phyloP scores from a whole-genome alignment of 2,329 filamentous ascomycete genomes.

The Fusarium solani-melongenae region DNA sequence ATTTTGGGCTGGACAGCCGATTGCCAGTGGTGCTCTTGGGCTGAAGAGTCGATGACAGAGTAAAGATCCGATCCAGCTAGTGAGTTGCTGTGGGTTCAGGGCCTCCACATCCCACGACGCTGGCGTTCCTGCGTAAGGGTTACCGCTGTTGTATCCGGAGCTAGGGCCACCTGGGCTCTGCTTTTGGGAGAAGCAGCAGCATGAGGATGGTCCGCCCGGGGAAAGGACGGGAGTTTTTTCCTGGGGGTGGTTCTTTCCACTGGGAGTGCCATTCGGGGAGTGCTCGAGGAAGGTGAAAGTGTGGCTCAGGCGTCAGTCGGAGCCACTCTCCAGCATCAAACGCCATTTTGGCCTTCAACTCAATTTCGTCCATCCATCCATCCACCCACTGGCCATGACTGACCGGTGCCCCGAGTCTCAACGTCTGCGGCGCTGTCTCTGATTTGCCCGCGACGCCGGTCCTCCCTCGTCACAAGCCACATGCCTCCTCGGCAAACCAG shows the following conservation, averaged over 20 bases:
- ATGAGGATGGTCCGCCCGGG: constrained; percentile 5
- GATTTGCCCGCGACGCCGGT: constrained; percentile 12
- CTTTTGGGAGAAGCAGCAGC: constrained; percentile 6
- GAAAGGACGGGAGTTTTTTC: constrained; percentile 18
- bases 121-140: constrained; percentile 47
- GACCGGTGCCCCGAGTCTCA: constrained; percentile 7
- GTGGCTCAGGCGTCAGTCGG: constrained; percentile 22
- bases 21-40: constrained; percentile 25
- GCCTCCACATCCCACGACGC: constrained; percentile 40
- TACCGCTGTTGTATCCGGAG: constrained; percentile 40
- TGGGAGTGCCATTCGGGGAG: background rate
- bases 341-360: constrained; percentile 10
- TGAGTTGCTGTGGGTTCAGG: constrained; percentile 33
- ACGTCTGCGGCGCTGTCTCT: constrained; percentile 1
- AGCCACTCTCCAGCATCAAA: constrained; percentile 20
- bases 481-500: constrained; percentile 20
- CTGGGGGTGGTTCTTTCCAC: constrained; percentile 10
- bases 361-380: background rate
- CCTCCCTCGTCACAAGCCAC: constrained; percentile 33
- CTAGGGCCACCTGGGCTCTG: constrained; percentile 21
- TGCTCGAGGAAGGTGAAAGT: background rate
- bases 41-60: constrained; percentile 37
- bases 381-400: background rate
- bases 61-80: constrained; percentile 45
- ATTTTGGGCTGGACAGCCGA: constrained; percentile 36